Conservation (phyloP, 345 rosid genomes). For the Pseudoturritis turrita region DNA sequence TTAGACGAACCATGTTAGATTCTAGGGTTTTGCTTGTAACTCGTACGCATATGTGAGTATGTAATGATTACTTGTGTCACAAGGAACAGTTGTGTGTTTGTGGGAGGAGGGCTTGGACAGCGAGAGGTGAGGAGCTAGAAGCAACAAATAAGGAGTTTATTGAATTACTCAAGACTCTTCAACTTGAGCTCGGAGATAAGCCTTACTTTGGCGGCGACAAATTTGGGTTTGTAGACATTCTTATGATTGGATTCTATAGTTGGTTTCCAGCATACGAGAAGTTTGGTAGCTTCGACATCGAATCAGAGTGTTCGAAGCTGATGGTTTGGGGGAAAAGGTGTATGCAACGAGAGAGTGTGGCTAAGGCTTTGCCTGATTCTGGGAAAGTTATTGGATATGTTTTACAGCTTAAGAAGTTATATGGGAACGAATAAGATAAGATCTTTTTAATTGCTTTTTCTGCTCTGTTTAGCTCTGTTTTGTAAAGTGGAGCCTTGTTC, state of each 20-base stretch:
- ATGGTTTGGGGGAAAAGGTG: not conserved
- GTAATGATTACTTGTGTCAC: too few relatives aligned
- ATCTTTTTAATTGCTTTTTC: too few relatives aligned
- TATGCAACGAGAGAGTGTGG: not conserved
- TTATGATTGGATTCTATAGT: not conserved
- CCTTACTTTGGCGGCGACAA: not conserved
- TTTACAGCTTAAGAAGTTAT: not conserved
- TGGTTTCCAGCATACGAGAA: not conserved
- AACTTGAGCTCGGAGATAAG: not conserved
- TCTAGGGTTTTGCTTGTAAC: not conserved
- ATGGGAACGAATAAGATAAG: too few relatives aligned
- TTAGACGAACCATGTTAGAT: not conserved
- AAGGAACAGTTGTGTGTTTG: too few relatives aligned
- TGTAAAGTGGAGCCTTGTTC: too few relatives aligned
- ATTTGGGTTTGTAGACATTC: not conserved
- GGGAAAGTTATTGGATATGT: not conserved
- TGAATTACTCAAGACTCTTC: not conserved
- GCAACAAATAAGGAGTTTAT: not conserved
- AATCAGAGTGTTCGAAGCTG: slow-evolving; percentile 9
- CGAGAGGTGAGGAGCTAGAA: not conserved
- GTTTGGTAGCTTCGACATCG: not conserved
- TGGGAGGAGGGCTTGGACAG: not conserved
- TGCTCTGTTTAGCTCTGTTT: too few relatives aligned
- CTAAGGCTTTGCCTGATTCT: not conserved
- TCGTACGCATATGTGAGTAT: too few relatives aligned